phyloP scores from a whole-genome alignment of 2,329 filamentous ascomycete genomes.

The Didymella pinodella region DNA sequence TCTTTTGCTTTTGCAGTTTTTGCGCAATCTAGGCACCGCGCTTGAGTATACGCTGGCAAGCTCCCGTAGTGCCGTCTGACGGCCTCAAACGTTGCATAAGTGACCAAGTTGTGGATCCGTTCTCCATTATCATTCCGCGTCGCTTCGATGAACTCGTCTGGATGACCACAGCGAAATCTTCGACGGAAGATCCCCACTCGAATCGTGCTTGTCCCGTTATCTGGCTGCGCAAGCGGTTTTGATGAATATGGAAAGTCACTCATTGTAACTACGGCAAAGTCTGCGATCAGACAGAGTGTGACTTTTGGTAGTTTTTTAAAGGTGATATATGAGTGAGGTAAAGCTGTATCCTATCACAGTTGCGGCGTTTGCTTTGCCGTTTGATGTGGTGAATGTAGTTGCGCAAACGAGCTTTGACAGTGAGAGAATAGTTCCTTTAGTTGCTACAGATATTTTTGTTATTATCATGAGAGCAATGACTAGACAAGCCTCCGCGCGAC shows the following conservation, averaged over 20 bases:
- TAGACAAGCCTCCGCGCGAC: too few species aligned
- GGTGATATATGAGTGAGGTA: neutral
- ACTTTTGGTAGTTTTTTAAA: neutral
- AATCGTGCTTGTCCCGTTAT: neutral
- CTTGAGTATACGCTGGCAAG: neutral
- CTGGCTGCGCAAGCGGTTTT: neutral
- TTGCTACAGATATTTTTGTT: neutral
- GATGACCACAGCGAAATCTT: constrained; percentile 28
- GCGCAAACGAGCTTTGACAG: neutral
- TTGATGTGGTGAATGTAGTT: neutral
- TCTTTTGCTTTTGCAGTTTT: constrained; percentile 3
- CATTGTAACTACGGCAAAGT: neutral
- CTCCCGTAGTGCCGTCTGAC: neutral
- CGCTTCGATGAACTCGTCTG: constrained; percentile 26
- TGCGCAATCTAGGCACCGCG: constrained; percentile 11
- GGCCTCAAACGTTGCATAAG: neutral
- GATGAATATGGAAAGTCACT: neutral
- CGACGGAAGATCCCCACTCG: constrained; percentile 22
- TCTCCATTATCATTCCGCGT: neutral
- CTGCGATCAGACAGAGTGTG: neutral
- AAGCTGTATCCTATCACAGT: neutral
- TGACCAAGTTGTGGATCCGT: constrained; percentile 2
- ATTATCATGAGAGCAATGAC: neutral
- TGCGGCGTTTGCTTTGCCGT: constrained; percentile 5
- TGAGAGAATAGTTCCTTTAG: neutral